Percentiles rank a stretch among this genome's conserved stretches.
Evolutionary conservation across 139 green algal species (phyloP).

Genomic region (Haematococcus lacustris): DNA sequence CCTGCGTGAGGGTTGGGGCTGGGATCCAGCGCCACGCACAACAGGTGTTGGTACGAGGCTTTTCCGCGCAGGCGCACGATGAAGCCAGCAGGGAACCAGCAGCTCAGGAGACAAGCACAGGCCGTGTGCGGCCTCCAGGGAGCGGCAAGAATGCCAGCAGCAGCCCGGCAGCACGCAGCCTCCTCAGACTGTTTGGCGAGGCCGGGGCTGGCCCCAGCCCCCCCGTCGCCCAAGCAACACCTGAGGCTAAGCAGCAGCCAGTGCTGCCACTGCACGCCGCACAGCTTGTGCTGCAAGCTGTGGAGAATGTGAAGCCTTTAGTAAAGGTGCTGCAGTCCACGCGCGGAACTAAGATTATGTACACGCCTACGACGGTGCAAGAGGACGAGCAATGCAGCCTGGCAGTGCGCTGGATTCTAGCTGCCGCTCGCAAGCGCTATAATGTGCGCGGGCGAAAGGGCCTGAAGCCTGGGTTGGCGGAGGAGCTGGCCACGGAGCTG

Average conservation of each 20-base stretch:
- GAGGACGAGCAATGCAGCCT: conserved; percentile 10
- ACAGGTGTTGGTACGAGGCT: too few species aligned
- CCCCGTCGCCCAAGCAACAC: neutral
- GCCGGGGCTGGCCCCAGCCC: neutral
- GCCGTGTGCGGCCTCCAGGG: too few species aligned
- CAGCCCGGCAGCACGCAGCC: neutral
- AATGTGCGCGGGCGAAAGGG: too few species aligned
- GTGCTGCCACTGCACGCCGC: neutral
- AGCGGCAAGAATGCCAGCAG: too few species aligned
- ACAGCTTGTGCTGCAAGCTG: conserved; percentile 12
- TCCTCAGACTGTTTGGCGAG: too few species aligned
- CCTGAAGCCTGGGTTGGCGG: too few species aligned
- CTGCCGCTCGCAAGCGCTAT: conserved; percentile 19
- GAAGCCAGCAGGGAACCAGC: neutral
- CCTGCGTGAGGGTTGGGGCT: too few species aligned
- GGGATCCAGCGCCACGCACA: too few species aligned
- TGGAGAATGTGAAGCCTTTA: conserved; percentile 33
- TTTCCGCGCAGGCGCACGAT: too few species aligned
- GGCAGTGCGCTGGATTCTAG: conserved; percentile 33
- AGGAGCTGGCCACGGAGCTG: conserved; percentile 41
- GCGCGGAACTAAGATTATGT: conserved; percentile 1
- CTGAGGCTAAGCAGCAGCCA: too few species aligned
- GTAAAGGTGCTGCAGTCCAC: conserved; percentile 20
- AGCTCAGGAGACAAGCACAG: too few species aligned
- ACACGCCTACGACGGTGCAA: conserved; percentile 8